Evolutionary conservation across 129 eudicot species (phyloP).

Genomic region (Flaveria linearis): DNA sequence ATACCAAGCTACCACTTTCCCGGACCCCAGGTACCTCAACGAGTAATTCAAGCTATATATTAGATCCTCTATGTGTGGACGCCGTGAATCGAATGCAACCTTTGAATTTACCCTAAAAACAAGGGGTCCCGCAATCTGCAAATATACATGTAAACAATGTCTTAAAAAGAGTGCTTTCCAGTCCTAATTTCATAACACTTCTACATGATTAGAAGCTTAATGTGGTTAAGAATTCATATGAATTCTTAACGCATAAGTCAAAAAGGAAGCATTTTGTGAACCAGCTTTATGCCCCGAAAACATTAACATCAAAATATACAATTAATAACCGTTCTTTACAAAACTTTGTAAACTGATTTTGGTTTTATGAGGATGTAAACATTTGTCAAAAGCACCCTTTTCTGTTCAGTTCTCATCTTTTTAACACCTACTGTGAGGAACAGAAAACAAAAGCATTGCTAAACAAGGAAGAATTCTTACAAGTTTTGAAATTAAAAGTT

Average conservation of each 20-base stretch:
- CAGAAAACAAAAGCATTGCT: background rate
- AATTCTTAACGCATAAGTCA: background rate
- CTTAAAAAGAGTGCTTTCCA: background rate
- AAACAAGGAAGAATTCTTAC: background rate
- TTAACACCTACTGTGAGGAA: background rate
- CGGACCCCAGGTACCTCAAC: conserved; percentile 56
- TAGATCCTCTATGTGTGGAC: conserved; percentile 61
- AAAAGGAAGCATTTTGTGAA: background rate
- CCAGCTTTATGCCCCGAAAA: background rate
- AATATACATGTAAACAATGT: conserved; percentile 6
- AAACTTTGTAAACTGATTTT: background rate
- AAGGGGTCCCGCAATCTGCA: conserved; percentile 77
- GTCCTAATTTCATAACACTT: too few species aligned
- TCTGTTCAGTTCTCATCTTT: background rate
- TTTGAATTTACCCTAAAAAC: conserved; percentile 74
- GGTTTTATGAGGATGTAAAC: background rate
- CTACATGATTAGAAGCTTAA: background rate
- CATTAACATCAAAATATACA: background rate
- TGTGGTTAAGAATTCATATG: conserved; percentile 6
- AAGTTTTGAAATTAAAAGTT: conserved; percentile 4
- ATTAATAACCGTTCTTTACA: background rate
- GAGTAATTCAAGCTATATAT: conserved; percentile 78
- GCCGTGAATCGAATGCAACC: conserved; percentile 46
- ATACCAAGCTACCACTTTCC: conserved; percentile 95
- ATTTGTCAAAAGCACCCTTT: background rate